A percentile compares a stretch with the other conserved stretches of the same genome.
phyloP scores from a whole-genome alignment of 495 filamentous ascomycete genomes.

The Neurospora terricola region DNA sequence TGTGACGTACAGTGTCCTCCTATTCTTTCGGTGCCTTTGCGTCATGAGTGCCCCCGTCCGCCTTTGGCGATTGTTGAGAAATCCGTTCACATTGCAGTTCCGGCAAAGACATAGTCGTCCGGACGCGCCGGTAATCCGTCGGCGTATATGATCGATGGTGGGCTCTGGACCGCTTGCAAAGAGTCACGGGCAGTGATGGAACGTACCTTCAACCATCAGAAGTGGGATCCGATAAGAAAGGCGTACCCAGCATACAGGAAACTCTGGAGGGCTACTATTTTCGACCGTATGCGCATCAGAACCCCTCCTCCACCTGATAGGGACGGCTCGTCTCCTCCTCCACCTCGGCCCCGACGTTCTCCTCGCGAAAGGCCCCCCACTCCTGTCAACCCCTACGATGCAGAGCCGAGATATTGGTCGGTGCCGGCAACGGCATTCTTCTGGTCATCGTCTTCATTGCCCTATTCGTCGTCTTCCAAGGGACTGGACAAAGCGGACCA shows the following conservation, averaged over 20 bases:
- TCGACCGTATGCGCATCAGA: too few relatives aligned
- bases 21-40: neutral
- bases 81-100: neutral
- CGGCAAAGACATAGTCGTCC: neutral
- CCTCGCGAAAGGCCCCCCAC: neutral
- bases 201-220: neutral
- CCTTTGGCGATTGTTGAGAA: neutral
- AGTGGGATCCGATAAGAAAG: neutral
- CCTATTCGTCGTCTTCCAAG: neutral
- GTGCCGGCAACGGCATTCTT: neutral
- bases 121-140: neutral
- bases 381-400: neutral
- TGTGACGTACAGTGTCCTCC: neutral
- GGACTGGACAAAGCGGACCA: neutral
- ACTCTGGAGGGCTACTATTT: too few relatives aligned
- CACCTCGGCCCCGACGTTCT: neutral
- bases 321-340: neutral
- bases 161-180: slow-evolving; percentile 1
- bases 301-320: neutral
- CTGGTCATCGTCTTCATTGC: neutral
- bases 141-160: neutral
- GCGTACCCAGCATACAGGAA: neutral
- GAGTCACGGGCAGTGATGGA: neutral
- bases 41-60: neutral
- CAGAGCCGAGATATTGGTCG: neutral